Evolutionary conservation across 192 early-diverging fungal genomes (phyloP), one percentile per base, ranked within the genome.

Genomic region (Backusella tarrabulga): DNA sequence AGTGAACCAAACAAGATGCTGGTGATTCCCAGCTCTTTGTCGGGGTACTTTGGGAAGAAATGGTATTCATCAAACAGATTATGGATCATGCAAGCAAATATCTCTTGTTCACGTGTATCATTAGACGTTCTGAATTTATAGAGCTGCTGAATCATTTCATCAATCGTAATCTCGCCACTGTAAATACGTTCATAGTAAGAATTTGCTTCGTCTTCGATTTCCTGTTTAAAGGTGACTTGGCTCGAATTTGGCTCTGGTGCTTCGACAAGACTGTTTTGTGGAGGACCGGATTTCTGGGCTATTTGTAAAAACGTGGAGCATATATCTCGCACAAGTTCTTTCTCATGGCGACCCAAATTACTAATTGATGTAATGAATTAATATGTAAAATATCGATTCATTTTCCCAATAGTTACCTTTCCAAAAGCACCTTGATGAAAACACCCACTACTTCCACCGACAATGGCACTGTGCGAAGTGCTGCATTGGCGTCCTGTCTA

Each of bases 31-130:
- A 98, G 87, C 83, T 97, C 95, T 76, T 92, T 94, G 67, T 96
- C 96, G 0, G 97, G 97, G 81, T 98, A 99, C 82, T 95, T 93
- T 34, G 92, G 86, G 73, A 99, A 97, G 78, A 95, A 98, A 72
- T 93, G 91, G 83, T 95, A 97, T 83, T 99, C 98, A 75, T 98
- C 98, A 83, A 99, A 93, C 38, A 97, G 90, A 71, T 94, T 94
- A 83, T 95, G 93, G 9, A 97, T 91, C 89, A 98, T 97, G 78
- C 93, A 96, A 9, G 90, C 88, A 82, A 91, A 98, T 7, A 94
- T 90, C 63, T 97, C 93, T 81, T 92, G 93, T 75, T 95, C 95
- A 26, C 90, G 85, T 29, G 85, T 78, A 69, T 91, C 89, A 17
- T 89, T 75, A 29, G 96, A 97, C 68, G 90, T 91, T 72, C 95